Evolutionary conservation across 805 yeast species (phyloP), one percentile per base, ranked within the genome.

Genomic region (Ogataea henricii): DNA sequence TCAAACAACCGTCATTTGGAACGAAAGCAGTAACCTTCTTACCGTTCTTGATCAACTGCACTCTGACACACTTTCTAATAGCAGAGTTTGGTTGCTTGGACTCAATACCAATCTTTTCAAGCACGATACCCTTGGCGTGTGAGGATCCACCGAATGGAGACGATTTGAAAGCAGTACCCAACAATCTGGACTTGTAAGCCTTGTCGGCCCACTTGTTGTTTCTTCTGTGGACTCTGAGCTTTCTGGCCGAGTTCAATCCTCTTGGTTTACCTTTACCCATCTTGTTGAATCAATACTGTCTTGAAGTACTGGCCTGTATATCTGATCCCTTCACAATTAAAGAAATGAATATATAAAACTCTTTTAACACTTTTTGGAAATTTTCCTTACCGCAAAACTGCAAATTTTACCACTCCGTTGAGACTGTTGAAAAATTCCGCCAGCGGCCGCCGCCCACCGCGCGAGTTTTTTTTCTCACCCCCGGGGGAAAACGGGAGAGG

Each of bases 51-150:
- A 94, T 92, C 73, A 94, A 87, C 83, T 94, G 98, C 60, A 94
- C 99, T 87, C 98, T 90, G 77, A 94, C 99, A 88, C 99, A 95
- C 87, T 94, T 94, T 88, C 99, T 94, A 74, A 94, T 92, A 81
- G 99, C 99, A 70, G 99, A 94, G 95, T 94, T 94, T 79, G 99
- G 99, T 84, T 94, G 99, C 82, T 94, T 94, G 76, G 99, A 96
- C 84, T 94, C 98, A 77, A 94, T 86, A 83, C 99, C 99, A 69
- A 92, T 86, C 81, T 94, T 94, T 84, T 94, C 99, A 74, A 94
- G 88, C 63, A 94, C 99, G 71, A 94, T 94, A 76, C 99, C 99
- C 83, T 92, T 92, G 72, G 99, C 99, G 88, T 94, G 99, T 68
- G 99, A 94, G 71, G 99, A 91, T 76, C 98, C 99, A 78, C 98